phyloP scores from a whole-genome alignment of 352 stramenopile species.

The Phytophthora uliginosa region DNA sequence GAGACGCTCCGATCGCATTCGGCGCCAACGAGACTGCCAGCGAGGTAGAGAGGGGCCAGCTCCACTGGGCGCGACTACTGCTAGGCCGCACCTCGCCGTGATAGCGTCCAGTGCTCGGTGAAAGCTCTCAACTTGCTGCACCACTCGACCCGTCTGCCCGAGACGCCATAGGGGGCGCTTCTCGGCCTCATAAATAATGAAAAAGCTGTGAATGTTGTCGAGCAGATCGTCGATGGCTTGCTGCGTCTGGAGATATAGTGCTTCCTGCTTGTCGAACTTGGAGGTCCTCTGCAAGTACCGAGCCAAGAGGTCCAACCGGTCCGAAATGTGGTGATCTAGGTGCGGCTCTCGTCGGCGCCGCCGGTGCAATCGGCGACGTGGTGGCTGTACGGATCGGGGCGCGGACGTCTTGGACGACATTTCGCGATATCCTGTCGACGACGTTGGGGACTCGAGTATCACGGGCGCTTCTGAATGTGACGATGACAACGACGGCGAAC shows the following conservation, averaged over 20 bases:
- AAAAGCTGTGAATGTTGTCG: conserved; percentile 42
- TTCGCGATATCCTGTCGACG: conserved; percentile 16
- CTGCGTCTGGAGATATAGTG: conserved; percentile 24
- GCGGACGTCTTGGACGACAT: conserved; percentile 21
- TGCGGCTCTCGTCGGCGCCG: conserved; percentile 35
- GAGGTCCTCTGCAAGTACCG: conserved; percentile 29
- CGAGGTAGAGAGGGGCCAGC: conserved; percentile 26
- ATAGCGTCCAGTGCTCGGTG: conserved; percentile 44
- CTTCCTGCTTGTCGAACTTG: conserved; percentile 17
- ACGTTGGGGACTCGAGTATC: conserved; percentile 35
- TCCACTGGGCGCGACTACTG: conserved; percentile 18
- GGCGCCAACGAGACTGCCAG: conserved; percentile 42
- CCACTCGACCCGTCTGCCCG: conserved; percentile 42
- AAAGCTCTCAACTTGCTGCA: conserved; percentile 45
- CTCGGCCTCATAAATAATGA: conserved; percentile 34
- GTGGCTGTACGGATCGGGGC: conserved; percentile 20
- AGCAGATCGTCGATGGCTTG: conserved; percentile 36
- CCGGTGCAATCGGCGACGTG: conserved; percentile 23
- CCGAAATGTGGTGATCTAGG: conserved; percentile 38
- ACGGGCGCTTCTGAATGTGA: conserved; percentile 31
- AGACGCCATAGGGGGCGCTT: conserved; percentile 41
- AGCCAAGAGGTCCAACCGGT: conserved; percentile 34
- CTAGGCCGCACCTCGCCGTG: conserved; percentile 37
- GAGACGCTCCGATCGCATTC: conserved; percentile 44
- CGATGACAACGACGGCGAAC: conserved; percentile 32